A percentile compares a stretch with the other conserved stretches of the same genome.
Conservation (phyloP, 257 asterid genomes). For the Salvia hispanica region DNA sequence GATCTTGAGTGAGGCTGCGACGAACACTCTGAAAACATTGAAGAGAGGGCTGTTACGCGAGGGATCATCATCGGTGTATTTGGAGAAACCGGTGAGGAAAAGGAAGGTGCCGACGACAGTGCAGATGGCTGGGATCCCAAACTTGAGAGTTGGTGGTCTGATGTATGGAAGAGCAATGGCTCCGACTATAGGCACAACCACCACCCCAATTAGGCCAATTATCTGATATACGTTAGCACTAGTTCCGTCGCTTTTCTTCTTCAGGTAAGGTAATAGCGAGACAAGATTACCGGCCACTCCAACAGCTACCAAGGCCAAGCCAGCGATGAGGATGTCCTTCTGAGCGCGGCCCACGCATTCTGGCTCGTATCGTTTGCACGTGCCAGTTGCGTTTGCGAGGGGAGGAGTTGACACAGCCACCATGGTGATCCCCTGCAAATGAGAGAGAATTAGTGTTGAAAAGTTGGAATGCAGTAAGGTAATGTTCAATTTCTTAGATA, state of each 20-base stretch:
- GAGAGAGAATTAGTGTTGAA: too few relatives aligned
- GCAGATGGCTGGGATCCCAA: constrained; percentile 26
- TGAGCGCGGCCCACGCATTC: constrained; percentile 52
- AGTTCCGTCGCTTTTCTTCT: neutral
- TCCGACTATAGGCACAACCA: constrained; percentile 14
- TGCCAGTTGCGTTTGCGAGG: constrained; percentile 45
- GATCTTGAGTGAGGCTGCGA: neutral
- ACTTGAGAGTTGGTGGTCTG: neutral
- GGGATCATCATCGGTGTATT: neutral
- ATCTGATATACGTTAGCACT: neutral
- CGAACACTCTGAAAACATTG: neutral
- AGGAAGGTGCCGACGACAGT: neutral
- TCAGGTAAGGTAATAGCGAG: constrained; percentile 21
- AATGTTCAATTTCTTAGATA: too few relatives aligned
- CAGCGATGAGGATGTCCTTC: constrained; percentile 45
- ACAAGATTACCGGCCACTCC: constrained; percentile 55
- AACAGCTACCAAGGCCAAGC: constrained; percentile 50
- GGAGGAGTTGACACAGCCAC: constrained; percentile 66
- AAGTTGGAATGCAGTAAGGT: too few relatives aligned
- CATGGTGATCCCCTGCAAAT: constrained; percentile 49
- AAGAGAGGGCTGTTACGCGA: neutral
- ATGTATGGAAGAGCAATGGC: constrained; percentile 15
- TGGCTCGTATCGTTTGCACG: constrained; percentile 47
- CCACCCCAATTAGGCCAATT: neutral
- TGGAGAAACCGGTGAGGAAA: neutral